A percentile compares a stretch with the other conserved stretches of the same genome.
Evolutionary conservation across 2,329 filamentous ascomycete genomes (phyloP).

Genomic region (Endocalyx cinctus): DNA sequence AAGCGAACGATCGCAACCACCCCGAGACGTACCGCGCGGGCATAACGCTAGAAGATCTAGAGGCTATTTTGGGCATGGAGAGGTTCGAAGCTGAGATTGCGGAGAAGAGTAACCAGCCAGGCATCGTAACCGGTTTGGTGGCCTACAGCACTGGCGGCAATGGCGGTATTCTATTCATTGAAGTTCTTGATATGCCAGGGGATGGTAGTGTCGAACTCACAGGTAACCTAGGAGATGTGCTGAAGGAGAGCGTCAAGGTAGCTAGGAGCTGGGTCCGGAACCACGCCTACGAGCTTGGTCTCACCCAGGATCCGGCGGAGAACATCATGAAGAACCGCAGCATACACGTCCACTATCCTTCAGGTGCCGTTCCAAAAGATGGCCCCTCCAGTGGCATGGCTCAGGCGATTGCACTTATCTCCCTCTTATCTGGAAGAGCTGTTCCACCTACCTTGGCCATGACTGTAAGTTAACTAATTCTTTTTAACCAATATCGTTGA

Average conservation of each 20-base stretch:
- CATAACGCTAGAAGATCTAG: slow-evolving; percentile 75
- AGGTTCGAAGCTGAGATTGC: slow-evolving; percentile 94
- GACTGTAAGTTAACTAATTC: slow-evolving; percentile 57
- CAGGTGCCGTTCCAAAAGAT: slow-evolving; percentile 92
- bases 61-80: slow-evolving; percentile 87
- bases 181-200: slow-evolving; percentile 96
- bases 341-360: slow-evolving; percentile 94
- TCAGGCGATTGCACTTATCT: slow-evolving; percentile 89
- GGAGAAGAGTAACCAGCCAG: slow-evolving; percentile 76
- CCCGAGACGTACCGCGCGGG: slow-evolving; percentile 67
- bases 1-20: slow-evolving; percentile 72
- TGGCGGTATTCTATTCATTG: slow-evolving; percentile 95
- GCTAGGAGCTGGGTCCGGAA: slow-evolving; percentile 96
- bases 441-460: slow-evolving; percentile 93
- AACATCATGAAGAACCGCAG: slow-evolving; percentile 95
- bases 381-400: slow-evolving; percentile 83
- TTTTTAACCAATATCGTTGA: slow-evolving; percentile 10
- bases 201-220: slow-evolving; percentile 89
- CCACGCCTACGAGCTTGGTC: slow-evolving; percentile 84
- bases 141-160: slow-evolving; percentile 91
- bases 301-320: slow-evolving; percentile 73
- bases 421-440: slow-evolving; percentile 77
- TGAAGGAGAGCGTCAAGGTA: slow-evolving; percentile 96
- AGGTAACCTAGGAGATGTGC: slow-evolving; percentile 90
- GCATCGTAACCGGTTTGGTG: slow-evolving; percentile 92